Base-by-base conservation (phyloP, 2,329 filamentous ascomycete species). In the Sporothrix brasiliensis region DNA sequence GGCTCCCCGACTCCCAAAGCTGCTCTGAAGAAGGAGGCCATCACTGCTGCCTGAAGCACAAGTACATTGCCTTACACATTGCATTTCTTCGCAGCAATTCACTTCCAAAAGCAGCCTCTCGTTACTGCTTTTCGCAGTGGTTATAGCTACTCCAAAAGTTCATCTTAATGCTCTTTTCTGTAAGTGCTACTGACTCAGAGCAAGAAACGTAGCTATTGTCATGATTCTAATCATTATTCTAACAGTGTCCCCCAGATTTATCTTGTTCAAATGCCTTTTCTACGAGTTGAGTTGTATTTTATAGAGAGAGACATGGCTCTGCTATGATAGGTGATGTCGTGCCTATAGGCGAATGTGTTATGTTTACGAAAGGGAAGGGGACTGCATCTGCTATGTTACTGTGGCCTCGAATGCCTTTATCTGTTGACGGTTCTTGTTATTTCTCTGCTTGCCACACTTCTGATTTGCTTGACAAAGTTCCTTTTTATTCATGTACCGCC, bases 401-500 rank as follows among this genome's bases (percentile, higher is more conserved):
- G 50, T 69, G 5, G n/a, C 16, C 10, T 63, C 21, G 19, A 19
- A 13, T 41, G 65, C 34, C 24, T 30, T 54, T 54, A 63, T 27
- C 11, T 24, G 52, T 10, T 30, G 14, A 30, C 24, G 24, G 11
- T 24, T 47, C 54, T 68, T 67, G 16, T 70, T 56, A 44, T 21
- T 19, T 49, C 16, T 67, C 41, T 61, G 49, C 44, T 16, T 39
- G 53, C 60, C 19, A 61, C 54, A 53, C 53, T 68, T 61, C 63
- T 49, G 34, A 56, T 53, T 58, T 68, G 14, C n/a, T 21, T 30
- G 54, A 47, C 63, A 53, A 21, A 54, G 41, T 44, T 70, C 50
- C 54, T 53, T 69, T 69, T 16, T 66, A 34, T 50, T 19, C 58
- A 70, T 70, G 63, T 70, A 68, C 16, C 10, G 66, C 61, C 34